Evolutionary conservation across 345 rosid species (phyloP), one percentile per base, ranked within the genome.

Genomic region (Limnanthes douglasii): DNA sequence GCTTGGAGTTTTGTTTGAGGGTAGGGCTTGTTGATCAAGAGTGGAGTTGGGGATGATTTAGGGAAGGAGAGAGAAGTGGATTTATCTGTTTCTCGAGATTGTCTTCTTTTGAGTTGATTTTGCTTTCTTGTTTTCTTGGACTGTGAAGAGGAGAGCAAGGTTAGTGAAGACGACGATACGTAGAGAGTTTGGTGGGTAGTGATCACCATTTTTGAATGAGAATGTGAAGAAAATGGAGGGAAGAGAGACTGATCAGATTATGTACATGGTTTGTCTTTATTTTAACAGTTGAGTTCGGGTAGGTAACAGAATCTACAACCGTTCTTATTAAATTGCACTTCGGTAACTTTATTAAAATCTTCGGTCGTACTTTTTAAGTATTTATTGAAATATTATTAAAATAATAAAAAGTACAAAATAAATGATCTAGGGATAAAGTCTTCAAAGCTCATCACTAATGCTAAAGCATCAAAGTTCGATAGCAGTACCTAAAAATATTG

Each of bases 31-130:
- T 41, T 41, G 56, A 56, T 34, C 20, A 66, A 26, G 40, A 86
- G 55, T 0, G 94, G 86, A 11, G 78, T 74, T 3, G 72, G 76
- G 32, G 69, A 53, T 33, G 92, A 50, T 55, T 54, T 64, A 3
- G 63, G 68, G 31, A 51, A 45, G 8, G 62, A 43, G 41, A 54
- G 57, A 0, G 61, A 49, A 49, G 56, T 6, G 30, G 38, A 11
- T 3, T 34, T 57, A 7, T 43, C 59, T 38, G 37, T 18, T 24
- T 29, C 17, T 5, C 13, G 39, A 27, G 24, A 8, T 25, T 56
- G 52, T 11, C 18, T 59, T 12, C 35, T 66, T 21, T 50, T 41
- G 26, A 38, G 41, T 27, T 20, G 60, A 11, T 59, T 39, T n/a
- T 41, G 46, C 27, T 62, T 59, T 41, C 61, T 58, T 31, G 49